Evolutionary conservation across 1,284 basidiomycete species (phyloP), one percentile per base, ranked within the genome.

Genomic region (Sporisorium graminicola): DNA sequence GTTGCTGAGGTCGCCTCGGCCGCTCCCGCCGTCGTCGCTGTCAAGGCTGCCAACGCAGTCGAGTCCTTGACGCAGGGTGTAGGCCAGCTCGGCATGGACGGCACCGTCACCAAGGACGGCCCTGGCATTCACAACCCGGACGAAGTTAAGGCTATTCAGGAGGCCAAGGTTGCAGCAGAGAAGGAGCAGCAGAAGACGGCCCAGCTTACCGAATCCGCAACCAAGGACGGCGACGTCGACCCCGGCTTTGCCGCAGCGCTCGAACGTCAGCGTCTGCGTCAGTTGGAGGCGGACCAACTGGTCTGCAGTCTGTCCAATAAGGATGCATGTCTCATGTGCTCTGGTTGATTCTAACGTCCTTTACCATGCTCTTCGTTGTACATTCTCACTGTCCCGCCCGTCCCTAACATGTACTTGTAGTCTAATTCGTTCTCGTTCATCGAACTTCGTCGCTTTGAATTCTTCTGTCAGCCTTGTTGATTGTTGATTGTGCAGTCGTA

Each of bases 211-310:
- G 27, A 66, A 16, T 24, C 44, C 5, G 62, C 63, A 8, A 24
- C 60, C 20, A 35, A 70, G 31, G 74, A 46, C 8, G 61, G 61
- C 42, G 73, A 90, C 65, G 86, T 87, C 22, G 91, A 94, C 71
- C 91, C 92, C 5, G 93, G 94, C 79, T 95, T 91, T 83, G 92
- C 92, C 46, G 93, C 92, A 51, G 94, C 94, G 0, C 86, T 94
- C 60, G 88, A 90, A 79, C 88, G 92, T 44, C 90, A 91, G 79
- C 89, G 89, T 69, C 90, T 91, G 60, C 89, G 91, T n/a, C 91
- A 95, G 87, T 86, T 91, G 10, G 94, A 93, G 85, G 91, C 93
- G 61, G 94, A 91, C 13, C 86, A 7, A 85, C 83, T 0, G 16
- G 2, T 40, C 2, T 40, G 37, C 37, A 35, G 35, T 14, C 35